Evolutionary conservation across 2,329 filamentous ascomycete species (phyloP).

Genomic region (Diaporthe sp.): DNA sequence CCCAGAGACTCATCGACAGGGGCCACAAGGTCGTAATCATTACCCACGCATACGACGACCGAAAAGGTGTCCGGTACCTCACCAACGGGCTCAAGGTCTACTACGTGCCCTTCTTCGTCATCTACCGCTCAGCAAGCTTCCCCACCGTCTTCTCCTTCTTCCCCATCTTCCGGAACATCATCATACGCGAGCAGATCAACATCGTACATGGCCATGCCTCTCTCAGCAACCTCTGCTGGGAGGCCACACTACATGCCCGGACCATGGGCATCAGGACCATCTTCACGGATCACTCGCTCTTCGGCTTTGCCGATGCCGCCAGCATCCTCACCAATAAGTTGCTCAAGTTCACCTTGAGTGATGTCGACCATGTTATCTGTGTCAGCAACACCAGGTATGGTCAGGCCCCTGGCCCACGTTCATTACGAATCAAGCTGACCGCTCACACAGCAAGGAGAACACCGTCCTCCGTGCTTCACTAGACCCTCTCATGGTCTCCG

Average conservation of each 20-base stretch:
- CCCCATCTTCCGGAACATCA: constrained; percentile 95
- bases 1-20: constrained; percentile 95
- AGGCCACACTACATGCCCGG: constrained; percentile 92
- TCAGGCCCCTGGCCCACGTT: not conserved
- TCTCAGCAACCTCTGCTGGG: constrained; percentile 92
- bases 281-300: constrained; percentile 97
- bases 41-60: constrained; percentile 92
- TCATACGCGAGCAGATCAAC: constrained; percentile 93
- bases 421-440: constrained; percentile 41
- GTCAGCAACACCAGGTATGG: constrained; percentile 95
- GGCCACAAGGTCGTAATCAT: constrained; percentile 99
- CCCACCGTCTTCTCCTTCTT: constrained; percentile 99
- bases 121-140: constrained; percentile 93
- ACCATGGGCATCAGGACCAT: constrained; percentile 97
- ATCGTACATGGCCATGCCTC: constrained; percentile 99
- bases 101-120: constrained; percentile 95
- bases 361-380: constrained; percentile 98
- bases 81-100: constrained; percentile 99
- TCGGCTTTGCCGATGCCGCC: constrained; percentile 95
- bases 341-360: constrained; percentile 94
- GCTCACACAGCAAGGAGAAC: constrained; percentile 85
- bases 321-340: constrained; percentile 98
- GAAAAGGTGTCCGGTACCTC: constrained; percentile 92
- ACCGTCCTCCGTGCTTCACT: constrained; percentile 94
- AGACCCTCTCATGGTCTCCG: constrained; percentile 96